A percentile compares a stretch with the other conserved stretches of the same genome.
These are phyloP conservation scores for Acacia crassicarpa DNA, from an alignment of 306 rosid species.

Conservation along the genomic window DNA sequence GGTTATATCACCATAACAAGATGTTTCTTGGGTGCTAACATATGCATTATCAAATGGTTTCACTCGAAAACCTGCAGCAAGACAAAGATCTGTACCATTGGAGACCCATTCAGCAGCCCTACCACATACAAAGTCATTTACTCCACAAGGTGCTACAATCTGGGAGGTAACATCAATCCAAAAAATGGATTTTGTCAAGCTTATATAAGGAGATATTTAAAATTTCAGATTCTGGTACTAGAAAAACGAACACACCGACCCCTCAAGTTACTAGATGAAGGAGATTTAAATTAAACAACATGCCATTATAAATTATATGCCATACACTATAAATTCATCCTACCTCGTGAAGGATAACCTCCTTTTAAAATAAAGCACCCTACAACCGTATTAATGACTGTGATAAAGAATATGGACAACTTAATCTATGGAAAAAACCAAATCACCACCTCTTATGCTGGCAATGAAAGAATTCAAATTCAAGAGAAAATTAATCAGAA, in stretches of 20 bases:
- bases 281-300: conserved; percentile 12
- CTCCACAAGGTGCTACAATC: conserved; percentile 96
- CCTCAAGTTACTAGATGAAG: conserved; percentile 7
- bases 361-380: conserved; percentile 16
- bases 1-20: conserved; percentile 80
- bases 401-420: not conserved
- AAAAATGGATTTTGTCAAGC: conserved; percentile 12
- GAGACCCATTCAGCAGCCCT: conserved; percentile 88
- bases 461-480: conserved; percentile 3
- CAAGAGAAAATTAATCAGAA: not conserved
- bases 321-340: not conserved
- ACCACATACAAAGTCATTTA: conserved; percentile 94
- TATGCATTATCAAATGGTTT: conserved; percentile 42
- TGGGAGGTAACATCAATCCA: conserved; percentile 46
- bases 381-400: not conserved
- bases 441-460: conserved; percentile 9
- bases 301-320: conserved; percentile 10
- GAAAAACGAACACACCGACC: conserved; percentile 5
- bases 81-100: conserved; percentile 93
- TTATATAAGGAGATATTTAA: conserved; percentile 15
- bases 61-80: conserved; percentile 80
- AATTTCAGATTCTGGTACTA: conserved; percentile 18
- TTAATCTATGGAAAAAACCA: not conserved
- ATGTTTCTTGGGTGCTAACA: conserved; percentile 37
- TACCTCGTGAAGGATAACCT: not conserved